phyloP scores from a whole-genome alignment of 139 green algal genomes.

The Tetradesmus lagerheimii region DNA sequence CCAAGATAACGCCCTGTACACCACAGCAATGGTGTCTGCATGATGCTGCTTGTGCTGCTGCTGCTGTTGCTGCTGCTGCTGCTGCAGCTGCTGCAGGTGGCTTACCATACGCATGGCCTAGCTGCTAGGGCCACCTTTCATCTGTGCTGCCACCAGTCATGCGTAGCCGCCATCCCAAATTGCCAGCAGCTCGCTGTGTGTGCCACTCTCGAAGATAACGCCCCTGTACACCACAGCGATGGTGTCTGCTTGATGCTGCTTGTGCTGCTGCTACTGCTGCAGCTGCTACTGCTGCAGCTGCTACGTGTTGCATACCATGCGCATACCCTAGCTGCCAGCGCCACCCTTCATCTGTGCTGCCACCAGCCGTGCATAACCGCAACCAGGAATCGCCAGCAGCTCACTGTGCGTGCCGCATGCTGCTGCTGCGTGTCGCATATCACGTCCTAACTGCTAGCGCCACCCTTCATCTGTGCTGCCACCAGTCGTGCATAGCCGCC shows the following conservation, averaged over 20 bases:
- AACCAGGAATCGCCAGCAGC: constrained; percentile 26
- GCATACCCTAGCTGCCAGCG: neutral
- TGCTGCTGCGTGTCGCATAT: too few species aligned
- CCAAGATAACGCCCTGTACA: constrained; percentile 62
- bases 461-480: constrained; percentile 63
- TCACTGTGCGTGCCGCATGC: too few species aligned
- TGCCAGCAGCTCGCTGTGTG: constrained; percentile 71
- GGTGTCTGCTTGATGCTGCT: constrained; percentile 77
- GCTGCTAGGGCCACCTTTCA: neutral
- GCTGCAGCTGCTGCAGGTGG: too few species aligned
- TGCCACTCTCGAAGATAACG: constrained; percentile 60
- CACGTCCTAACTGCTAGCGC: neutral
- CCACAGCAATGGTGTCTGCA: constrained; percentile 87
- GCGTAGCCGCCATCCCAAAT: constrained; percentile 68
- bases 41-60: constrained; percentile 50
- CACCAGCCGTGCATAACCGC: constrained; percentile 77
- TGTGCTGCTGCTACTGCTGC: too few species aligned
- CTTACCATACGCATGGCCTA: too few species aligned
- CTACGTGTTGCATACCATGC: too few species aligned
- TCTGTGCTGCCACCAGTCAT: constrained; percentile 75
- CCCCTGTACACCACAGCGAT: constrained; percentile 85
- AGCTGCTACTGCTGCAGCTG: too few species aligned
- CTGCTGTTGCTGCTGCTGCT: too few species aligned
- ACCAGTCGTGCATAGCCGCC: constrained; percentile 79
- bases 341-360: constrained; percentile 63